Conservation (phyloP, 1,139 yeast genomes). For the Blastobotrys persicus region DNA sequence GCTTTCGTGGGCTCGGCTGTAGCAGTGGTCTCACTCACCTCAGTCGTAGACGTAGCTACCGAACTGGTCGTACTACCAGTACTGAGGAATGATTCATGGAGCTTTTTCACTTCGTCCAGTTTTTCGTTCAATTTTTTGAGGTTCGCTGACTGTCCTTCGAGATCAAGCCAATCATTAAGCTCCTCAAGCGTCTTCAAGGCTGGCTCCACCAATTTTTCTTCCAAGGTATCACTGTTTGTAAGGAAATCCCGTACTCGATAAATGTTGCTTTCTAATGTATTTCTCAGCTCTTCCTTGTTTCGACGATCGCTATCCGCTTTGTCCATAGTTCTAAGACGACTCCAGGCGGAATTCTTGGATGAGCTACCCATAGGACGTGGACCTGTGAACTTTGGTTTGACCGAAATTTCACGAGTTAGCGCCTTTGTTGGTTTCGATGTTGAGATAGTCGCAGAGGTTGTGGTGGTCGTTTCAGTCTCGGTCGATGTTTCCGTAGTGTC, state of each 20-base stretch:
- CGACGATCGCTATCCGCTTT: slow-evolving; percentile 33
- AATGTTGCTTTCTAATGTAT: slow-evolving; percentile 36
- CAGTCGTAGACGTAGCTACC: background rate
- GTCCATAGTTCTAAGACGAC: slow-evolving; percentile 31
- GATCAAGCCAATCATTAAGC: slow-evolving; percentile 75
- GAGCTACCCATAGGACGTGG: slow-evolving; percentile 35
- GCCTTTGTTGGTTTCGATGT: slow-evolving; percentile 19
- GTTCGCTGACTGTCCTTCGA: slow-evolving; percentile 59
- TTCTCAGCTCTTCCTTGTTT: slow-evolving; percentile 35
- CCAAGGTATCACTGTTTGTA: slow-evolving; percentile 13
- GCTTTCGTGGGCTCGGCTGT: slow-evolving; percentile 1
- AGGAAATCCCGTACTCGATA: slow-evolving; percentile 33
- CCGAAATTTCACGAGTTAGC: slow-evolving; percentile 19
- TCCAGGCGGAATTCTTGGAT: slow-evolving; percentile 30
- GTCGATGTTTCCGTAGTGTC: slow-evolving; percentile 9
- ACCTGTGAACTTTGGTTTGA: slow-evolving; percentile 26
- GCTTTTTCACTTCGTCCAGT: slow-evolving; percentile 33
- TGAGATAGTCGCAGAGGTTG: slow-evolving; percentile 13
- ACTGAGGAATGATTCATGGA: slow-evolving; percentile 25
- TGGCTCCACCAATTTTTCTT: slow-evolving; percentile 12
- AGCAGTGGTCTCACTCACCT: background rate
- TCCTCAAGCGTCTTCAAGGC: slow-evolving; percentile 41
- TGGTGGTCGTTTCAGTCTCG: slow-evolving; percentile 7
- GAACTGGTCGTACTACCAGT: background rate
- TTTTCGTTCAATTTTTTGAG: slow-evolving; percentile 43